These are phyloP conservation scores for Imleria badia DNA, from an alignment of 768 basidiomycete species.

Conservation along the genomic window DNA sequence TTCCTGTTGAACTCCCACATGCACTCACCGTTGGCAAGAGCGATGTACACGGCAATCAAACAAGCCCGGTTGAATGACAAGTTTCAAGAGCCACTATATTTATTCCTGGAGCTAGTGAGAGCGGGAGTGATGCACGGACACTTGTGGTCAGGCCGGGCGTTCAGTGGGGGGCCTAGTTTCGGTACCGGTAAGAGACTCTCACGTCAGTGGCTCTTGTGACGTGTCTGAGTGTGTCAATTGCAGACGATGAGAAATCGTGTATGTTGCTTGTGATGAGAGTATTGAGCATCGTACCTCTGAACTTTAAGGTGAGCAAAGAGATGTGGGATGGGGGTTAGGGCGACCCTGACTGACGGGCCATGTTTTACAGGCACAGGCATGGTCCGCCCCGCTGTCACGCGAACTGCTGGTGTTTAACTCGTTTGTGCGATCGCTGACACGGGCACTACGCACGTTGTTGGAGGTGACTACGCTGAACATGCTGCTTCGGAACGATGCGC, in stretches of 20 bases:
- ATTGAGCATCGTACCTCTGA: conserved; percentile 90
- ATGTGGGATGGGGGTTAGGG: background rate
- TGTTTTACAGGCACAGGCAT: conserved; percentile 68
- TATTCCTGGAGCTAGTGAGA: conserved; percentile 92
- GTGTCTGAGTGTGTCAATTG: conserved; percentile 15
- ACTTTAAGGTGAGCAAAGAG: conserved; percentile 71
- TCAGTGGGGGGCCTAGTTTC: conserved; percentile 94
- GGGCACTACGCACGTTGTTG: conserved; percentile 84
- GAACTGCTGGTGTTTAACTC: conserved; percentile 98
- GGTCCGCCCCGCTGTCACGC: conserved; percentile 95
- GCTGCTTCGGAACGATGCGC: conserved; percentile 86
- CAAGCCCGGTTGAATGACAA: conserved; percentile 89
- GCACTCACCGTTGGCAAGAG: conserved; percentile 87
- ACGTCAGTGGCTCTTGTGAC: conserved; percentile 28
- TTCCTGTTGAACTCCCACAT: conserved; percentile 87
- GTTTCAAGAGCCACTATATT: conserved; percentile 94
- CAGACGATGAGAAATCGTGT: conserved; percentile 91
- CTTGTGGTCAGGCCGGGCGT: conserved; percentile 82
- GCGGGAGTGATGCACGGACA: conserved; percentile 98
- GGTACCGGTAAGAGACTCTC: conserved; percentile 68
- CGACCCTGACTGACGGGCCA: conserved; percentile 18
- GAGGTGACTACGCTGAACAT: conserved; percentile 93
- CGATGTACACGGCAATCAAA: conserved; percentile 82
- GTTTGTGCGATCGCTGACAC: conserved; percentile 88
- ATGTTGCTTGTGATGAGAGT: conserved; percentile 97